Evolutionary conservation across 495 filamentous ascomycete species (phyloP).

Genomic region (Clohesyomyces aquaticus): DNA sequence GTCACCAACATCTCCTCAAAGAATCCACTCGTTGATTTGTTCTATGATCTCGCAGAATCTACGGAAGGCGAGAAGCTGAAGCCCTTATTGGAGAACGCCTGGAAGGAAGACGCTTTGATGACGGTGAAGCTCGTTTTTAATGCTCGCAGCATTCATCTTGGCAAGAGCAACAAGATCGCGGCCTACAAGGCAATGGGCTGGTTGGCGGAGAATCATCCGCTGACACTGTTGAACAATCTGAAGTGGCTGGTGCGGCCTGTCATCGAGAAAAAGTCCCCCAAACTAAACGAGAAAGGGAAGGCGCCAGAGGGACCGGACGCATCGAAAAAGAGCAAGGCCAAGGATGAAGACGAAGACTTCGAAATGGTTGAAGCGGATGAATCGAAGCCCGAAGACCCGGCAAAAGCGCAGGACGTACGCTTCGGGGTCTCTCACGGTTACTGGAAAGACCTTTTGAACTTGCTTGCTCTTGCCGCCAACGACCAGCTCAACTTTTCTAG

Average conservation of each 20-base stretch:
- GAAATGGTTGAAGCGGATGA: conserved; percentile 40
- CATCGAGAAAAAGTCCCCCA: conserved; percentile 50
- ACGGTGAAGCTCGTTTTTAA: conserved; percentile 58
- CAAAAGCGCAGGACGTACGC: conserved; percentile 44
- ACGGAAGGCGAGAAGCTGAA: conserved; percentile 41
- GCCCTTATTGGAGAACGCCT: conserved; percentile 49
- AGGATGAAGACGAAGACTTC: conserved; percentile 42
- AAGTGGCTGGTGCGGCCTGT: conserved; percentile 53
- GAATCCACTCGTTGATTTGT: conserved; percentile 50
- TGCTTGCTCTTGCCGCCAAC: conserved; percentile 50
- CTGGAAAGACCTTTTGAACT: conserved; percentile 57
- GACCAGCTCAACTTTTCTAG: conserved; percentile 43
- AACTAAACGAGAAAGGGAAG: conserved; percentile 35
- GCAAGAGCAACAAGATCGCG: conserved; percentile 47
- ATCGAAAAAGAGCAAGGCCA: conserved; percentile 7
- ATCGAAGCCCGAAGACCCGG: conserved; percentile 26
- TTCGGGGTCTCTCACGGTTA: conserved; percentile 54
- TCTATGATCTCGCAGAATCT: conserved; percentile 50
- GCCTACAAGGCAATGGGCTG: conserved; percentile 56
- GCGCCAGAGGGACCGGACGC: too few relatives aligned
- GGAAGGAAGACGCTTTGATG: conserved; percentile 48
- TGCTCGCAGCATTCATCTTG: conserved; percentile 56
- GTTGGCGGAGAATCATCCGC: conserved; percentile 51
- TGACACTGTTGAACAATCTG: conserved; percentile 51
- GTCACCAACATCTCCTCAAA: conserved; percentile 50